A percentile compares a stretch with the other conserved stretches of the same genome.
Evolutionary conservation across 495 filamentous ascomycete species (phyloP).

Genomic region (Annulohypoxylon moriforme): DNA sequence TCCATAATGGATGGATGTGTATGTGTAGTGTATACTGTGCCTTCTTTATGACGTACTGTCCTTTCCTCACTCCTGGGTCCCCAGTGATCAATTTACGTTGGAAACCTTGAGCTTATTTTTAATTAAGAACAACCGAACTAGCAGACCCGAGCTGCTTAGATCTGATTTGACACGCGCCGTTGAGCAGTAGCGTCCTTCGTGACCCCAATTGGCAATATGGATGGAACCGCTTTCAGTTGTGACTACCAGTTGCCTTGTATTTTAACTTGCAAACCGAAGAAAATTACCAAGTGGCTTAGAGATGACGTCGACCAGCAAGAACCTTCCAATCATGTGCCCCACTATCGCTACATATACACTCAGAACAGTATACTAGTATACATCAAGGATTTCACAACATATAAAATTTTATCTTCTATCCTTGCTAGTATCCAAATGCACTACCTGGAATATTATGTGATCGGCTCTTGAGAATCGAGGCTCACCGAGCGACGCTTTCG

Average conservation of each 20-base stretch:
- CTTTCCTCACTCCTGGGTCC: background rate
- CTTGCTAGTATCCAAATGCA: background rate
- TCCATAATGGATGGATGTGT: too few species aligned
- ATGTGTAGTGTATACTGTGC: constrained; percentile 14
- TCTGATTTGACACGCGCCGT: constrained; percentile 10
- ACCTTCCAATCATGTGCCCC: constrained; percentile 14
- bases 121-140: constrained; percentile 18
- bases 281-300: constrained; percentile 27
- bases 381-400: background rate
- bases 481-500: background rate
- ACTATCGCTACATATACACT: constrained; percentile 3
- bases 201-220: constrained; percentile 22
- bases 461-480: background rate
- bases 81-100: constrained; percentile 21
- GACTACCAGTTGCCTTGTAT: background rate
- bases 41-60: constrained; percentile 22
- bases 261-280: background rate
- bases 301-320: constrained; percentile 29
- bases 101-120: constrained; percentile 23
- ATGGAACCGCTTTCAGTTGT: constrained; percentile 2
- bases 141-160: background rate
- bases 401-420: background rate
- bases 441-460: background rate
- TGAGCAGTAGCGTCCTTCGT: constrained; percentile 16
- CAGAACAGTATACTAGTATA: background rate